Percentiles rank a stretch among this genome's conserved stretches.
Conservation (phyloP, 371 early-diverging fungal genomes). For the Lichtheimia corymbifera region DNA sequence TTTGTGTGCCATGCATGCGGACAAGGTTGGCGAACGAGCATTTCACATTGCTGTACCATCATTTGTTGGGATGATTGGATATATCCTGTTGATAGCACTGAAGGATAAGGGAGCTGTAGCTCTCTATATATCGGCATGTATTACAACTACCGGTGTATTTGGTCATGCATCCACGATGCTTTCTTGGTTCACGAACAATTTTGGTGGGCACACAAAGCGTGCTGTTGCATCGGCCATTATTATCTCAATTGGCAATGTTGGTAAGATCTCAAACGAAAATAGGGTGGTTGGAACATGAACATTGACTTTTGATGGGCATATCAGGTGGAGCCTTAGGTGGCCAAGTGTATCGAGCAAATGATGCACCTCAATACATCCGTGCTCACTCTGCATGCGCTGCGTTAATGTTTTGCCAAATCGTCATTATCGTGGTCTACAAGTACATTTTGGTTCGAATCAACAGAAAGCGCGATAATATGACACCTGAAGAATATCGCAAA, state of each 20-base stretch:
- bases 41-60: slow-evolving; percentile 64
- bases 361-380: slow-evolving; percentile 57
- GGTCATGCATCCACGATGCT: slow-evolving; percentile 59
- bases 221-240: slow-evolving; percentile 62
- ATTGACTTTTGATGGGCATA: too few species aligned
- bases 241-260: slow-evolving; percentile 52
- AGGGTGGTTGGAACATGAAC: too few species aligned
- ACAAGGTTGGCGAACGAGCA: slow-evolving; percentile 63
- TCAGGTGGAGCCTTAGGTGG: slow-evolving; percentile 61
- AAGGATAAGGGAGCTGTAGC: slow-evolving; percentile 19
- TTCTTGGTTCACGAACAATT: slow-evolving; percentile 63
- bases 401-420: slow-evolving; percentile 41
- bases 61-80: slow-evolving; percentile 62
- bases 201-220: slow-evolving; percentile 67
- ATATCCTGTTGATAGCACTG: slow-evolving; percentile 57
- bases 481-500: slow-evolving; percentile 49
- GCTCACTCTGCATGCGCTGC: slow-evolving; percentile 46
- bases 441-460: slow-evolving; percentile 48
- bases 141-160: slow-evolving; percentile 61
- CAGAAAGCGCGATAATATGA: slow-evolving; percentile 53
- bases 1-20: slow-evolving; percentile 62
- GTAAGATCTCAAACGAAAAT: too few species aligned
- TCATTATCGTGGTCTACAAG: slow-evolving; percentile 46
- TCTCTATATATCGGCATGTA: slow-evolving; percentile 53
- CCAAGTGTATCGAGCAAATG: slow-evolving; percentile 60